phyloP scores from a whole-genome alignment of 179 eudicot species.

The Corrigiola litoralis region DNA sequence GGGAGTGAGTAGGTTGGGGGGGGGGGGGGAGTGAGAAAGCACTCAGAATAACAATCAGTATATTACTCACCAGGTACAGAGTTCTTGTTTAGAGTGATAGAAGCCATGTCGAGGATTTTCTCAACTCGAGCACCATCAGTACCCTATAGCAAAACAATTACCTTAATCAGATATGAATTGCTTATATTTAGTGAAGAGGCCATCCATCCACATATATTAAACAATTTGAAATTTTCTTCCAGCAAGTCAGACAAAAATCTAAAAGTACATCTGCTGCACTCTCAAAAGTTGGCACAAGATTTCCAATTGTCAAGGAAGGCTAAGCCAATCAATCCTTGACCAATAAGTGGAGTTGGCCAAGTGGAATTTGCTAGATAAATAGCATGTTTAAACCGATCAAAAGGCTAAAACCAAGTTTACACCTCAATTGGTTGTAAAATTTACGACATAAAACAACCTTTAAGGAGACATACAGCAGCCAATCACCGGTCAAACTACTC shows the following conservation, averaged over 20 bases:
- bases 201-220: background rate
- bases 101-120: slow-evolving; percentile 79
- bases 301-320: background rate
- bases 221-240: background rate
- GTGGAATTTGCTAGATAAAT: background rate
- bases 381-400: too few species aligned
- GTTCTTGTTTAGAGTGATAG: slow-evolving; percentile 82
- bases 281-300: background rate
- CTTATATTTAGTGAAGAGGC: background rate
- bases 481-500: too few species aligned
- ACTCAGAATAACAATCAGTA: background rate
- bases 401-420: background rate
- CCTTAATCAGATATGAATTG: background rate
- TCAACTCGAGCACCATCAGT: slow-evolving; percentile 86
- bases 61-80: slow-evolving; percentile 67
- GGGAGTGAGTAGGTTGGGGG: too few species aligned
- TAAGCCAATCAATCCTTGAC: background rate
- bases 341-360: background rate
- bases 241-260: background rate
- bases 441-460: too few species aligned
- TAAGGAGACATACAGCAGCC: too few species aligned
- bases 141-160: slow-evolving; percentile 32
- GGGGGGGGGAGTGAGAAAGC: background rate
- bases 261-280: background rate
- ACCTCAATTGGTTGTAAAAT: background rate